Percentiles rank a stretch among this genome's conserved stretches.
Conservation (phyloP, 495 filamentous ascomycete species). For the Penicillium turbatum region DNA sequence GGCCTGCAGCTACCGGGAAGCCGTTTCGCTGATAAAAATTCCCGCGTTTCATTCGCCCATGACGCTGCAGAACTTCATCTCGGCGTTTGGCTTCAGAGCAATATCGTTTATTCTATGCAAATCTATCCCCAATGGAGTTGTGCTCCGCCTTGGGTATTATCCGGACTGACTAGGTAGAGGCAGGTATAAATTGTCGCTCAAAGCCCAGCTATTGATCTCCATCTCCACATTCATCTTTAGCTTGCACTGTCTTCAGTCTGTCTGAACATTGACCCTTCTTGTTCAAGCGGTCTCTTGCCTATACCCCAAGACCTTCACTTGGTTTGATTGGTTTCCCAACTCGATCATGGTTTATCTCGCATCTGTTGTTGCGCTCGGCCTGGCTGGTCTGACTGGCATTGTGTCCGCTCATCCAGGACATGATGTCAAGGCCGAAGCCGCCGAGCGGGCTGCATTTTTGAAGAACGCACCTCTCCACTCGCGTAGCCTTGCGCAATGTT, state of each 20-base stretch:
- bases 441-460: conserved; percentile 43
- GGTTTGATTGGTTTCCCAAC: background rate
- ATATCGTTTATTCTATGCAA: background rate
- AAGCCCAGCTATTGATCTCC: background rate
- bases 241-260: background rate
- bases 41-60: conserved; percentile 6
- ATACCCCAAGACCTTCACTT: background rate
- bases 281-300: too few relatives aligned
- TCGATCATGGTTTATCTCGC: conserved; percentile 18
- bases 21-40: conserved; percentile 4
- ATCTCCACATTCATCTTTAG: background rate
- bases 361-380: conserved; percentile 15
- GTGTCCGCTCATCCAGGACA: conserved; percentile 47
- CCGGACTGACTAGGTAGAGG: background rate
- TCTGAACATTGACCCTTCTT: too few relatives aligned
- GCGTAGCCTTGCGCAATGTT: conserved; percentile 45
- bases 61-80: background rate
- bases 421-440: conserved; percentile 41
- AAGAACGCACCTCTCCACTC: conserved; percentile 28
- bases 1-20: background rate
- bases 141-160: background rate
- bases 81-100: conserved; percentile 5
- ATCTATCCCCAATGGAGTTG: background rate
- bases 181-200: background rate
- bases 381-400: conserved; percentile 16